Evolutionary conservation across 73 alveolate genomes (phyloP).

Genomic region (Paramecium caudatum): DNA sequence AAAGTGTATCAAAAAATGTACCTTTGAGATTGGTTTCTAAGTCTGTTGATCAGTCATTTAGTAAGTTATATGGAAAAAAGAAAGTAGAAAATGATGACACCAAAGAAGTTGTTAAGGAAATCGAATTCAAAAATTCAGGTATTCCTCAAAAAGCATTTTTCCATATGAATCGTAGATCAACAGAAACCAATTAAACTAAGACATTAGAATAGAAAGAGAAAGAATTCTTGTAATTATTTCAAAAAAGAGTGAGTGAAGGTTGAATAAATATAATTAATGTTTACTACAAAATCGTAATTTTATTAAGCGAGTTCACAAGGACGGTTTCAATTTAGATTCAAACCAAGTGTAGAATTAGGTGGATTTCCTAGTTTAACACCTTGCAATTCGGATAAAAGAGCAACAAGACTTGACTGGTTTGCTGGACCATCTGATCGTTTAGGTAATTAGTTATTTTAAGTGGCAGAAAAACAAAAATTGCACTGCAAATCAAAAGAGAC

Average conservation of each 20-base stretch:
- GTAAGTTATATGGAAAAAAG: neutral
- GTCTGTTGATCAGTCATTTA: neutral
- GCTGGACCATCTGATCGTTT: constrained; percentile 40
- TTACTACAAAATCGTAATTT: constrained; percentile 46
- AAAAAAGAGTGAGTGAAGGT: neutral
- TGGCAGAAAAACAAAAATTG: constrained; percentile 2
- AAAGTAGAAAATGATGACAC: neutral
- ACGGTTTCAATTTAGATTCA: constrained; percentile 52
- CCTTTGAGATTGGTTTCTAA: neutral
- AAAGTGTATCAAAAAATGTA: neutral
- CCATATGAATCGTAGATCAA: neutral
- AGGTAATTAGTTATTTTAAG: neutral
- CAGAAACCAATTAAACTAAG: neutral
- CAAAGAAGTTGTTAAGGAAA: neutral
- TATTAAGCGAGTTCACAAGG: constrained; percentile 59
- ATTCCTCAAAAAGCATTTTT: neutral
- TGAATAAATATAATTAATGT: constrained; percentile 27
- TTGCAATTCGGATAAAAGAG: neutral
- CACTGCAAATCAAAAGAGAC: neutral
- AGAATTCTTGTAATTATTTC: constrained; percentile 25
- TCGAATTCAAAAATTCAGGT: neutral
- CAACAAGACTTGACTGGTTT: neutral
- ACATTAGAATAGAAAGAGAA: constrained; percentile 36
- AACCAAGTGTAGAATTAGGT: constrained; percentile 52
- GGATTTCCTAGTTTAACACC: constrained; percentile 56